phyloP scores from a whole-genome alignment of 176 grass and related monocot genomes.

The Luzula sylvatica region DNA sequence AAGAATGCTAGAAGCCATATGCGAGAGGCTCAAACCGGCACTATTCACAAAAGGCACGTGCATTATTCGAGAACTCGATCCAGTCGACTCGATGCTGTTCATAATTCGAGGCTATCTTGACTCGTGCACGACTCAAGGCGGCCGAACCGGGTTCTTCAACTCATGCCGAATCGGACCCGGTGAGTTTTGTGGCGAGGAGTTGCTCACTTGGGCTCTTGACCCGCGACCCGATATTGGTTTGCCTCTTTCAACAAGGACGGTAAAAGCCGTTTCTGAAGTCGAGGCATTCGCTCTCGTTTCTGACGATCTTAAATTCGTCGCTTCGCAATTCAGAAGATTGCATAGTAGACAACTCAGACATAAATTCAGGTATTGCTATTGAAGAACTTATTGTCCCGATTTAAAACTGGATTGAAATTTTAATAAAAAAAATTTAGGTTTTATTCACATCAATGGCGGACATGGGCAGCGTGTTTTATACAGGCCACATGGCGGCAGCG shows the following conservation, averaged over 20 bases:
- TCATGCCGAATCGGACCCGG: constrained; percentile 75
- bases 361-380: constrained; percentile 47
- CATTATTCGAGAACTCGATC: constrained; percentile 78
- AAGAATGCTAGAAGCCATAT: constrained; percentile 89
- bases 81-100: constrained; percentile 79
- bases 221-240: constrained; percentile 37
- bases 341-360: constrained; percentile 74
- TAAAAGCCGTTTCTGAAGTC: constrained; percentile 69
- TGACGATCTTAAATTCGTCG: constrained; percentile 72
- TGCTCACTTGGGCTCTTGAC: constrained; percentile 90
- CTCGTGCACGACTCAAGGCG: constrained; percentile 85
- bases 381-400: too few species aligned
- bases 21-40: constrained; percentile 77
- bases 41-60: constrained; percentile 68
- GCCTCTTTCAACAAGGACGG: constrained; percentile 81
- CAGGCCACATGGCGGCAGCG: constrained; percentile 74
- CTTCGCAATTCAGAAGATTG: constrained; percentile 60
- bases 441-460: constrained; percentile 92
- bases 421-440: constrained; percentile 74
- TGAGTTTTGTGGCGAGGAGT: constrained; percentile 96
- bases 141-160: constrained; percentile 80
- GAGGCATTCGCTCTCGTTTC: constrained; percentile 95
- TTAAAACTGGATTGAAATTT: too few species aligned
- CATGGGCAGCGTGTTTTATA: constrained; percentile 91
- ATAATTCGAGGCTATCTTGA: constrained; percentile 87